Evolutionary conservation across 208 protist genomes (phyloP), one percentile per base, ranked within the genome.

Genomic region (Leishmania gerbilli): DNA sequence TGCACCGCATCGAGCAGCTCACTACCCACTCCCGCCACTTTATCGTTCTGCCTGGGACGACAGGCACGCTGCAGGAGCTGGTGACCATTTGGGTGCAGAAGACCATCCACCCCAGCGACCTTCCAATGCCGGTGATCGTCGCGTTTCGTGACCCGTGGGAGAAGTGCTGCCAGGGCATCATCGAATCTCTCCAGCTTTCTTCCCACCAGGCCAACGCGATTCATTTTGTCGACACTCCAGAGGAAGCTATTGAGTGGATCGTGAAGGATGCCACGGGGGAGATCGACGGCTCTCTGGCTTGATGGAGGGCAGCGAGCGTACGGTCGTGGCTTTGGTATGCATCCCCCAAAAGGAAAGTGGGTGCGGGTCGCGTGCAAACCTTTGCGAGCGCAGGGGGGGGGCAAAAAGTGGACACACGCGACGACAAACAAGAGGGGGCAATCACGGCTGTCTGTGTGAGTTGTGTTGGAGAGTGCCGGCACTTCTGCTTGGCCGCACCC

Each of bases 81-180:
- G 67, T 81, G 65, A 88, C 85, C 45, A 90, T 96, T n/a, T 95
- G 90, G 90, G 87, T 86, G 53, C 86, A 88, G 68, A 84, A 76
- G 67, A 19, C 83, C 37, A 72, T 94, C 6, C 90, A 93, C 79
- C 84, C 87, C 2, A 31, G 27, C 21, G 80, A 74, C 15, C 51
- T 68, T 21, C 79, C 80, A 2, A 60, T 27, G 3, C 91, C 91
- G 5, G 83, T 96, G 49, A 91, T 96, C n/a, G 81, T 96, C 53
- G 84, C 82, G 47, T 95, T 92, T 67, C 89, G 90, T 53, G 89
- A 96, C 49, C 91, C 92, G 21, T 96, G 91, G 91, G 89, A 95
- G 85, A 40, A 62, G 64, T 92, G 85, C 82, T 78, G 90, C 58
- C 68, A 85, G 58, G 86, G 81, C 56, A 80, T 95, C 24, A 80